A percentile compares a stretch with the other conserved stretches of the same genome.
Evolutionary conservation across 2,329 filamentous ascomycete genomes (phyloP).

Genomic region (Colletotrichum sp.): DNA sequence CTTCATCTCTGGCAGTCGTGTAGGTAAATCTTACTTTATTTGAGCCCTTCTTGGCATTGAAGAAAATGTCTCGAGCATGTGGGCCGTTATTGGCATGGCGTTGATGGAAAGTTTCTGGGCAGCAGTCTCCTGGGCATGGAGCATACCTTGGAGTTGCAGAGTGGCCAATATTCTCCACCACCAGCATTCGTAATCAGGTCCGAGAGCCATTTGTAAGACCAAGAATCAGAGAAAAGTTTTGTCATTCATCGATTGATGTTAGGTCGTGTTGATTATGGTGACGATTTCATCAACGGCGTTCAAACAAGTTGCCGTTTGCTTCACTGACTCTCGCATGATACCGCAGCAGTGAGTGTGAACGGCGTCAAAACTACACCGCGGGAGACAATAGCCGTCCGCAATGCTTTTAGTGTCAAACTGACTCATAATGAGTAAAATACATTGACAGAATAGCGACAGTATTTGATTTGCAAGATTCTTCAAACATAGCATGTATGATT

Average conservation of each 20-base stretch:
- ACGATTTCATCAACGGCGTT: not conserved
- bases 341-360: fast-evolving
- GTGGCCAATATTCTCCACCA: not conserved
- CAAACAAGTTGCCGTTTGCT: not conserved
- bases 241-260: fast-evolving
- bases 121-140: not conserved
- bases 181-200: fast-evolving
- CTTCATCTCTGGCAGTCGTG: not conserved
- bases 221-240: fast-evolving
- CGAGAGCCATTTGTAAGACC: not conserved
- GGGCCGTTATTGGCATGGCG: fast-evolving
- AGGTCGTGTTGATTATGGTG: not conserved
- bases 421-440: fast-evolving
- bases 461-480: not conserved
- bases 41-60: fast-evolving
- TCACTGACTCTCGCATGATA: not conserved
- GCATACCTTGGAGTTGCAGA: fast-evolving
- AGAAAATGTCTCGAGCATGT: fast-evolving
- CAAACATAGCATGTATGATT: not conserved
- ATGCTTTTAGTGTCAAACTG: not conserved
- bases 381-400: fast-evolving
- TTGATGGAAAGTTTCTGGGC: fast-evolving
- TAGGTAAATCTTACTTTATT: not conserved
- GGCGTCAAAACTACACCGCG: not conserved
- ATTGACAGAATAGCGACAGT: not conserved